phyloP scores from a whole-genome alignment of 2,329 filamentous ascomycete species.

The Colletotrichum scovillei region DNA sequence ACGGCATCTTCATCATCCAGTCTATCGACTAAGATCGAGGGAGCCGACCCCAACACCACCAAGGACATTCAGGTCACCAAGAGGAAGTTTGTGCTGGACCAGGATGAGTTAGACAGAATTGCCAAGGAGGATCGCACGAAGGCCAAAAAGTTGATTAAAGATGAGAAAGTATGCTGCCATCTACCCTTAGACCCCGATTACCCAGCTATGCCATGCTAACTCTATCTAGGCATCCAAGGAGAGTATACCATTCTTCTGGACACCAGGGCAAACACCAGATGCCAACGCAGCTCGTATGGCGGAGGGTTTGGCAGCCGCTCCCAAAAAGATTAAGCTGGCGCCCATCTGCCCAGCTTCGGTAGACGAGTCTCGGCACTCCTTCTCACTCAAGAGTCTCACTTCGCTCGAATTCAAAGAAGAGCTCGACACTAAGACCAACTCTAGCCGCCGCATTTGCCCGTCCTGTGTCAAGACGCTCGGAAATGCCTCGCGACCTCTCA shows the following conservation, averaged over 20 bases:
- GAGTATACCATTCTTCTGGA: conserved; percentile 89
- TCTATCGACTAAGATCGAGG: not conserved
- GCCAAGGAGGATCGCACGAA: conserved; percentile 76
- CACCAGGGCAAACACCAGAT: conserved; percentile 82
- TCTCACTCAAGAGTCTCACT: conserved; percentile 83
- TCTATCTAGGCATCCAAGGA: conserved; percentile 27
- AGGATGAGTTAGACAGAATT: conserved; percentile 78
- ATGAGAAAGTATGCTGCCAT: conserved; percentile 69
- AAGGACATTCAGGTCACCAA: conserved; percentile 55
- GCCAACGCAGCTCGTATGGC: conserved; percentile 43
- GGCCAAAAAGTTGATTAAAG: conserved; percentile 76
- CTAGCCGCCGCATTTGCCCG: conserved; percentile 73
- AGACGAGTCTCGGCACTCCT: conserved; percentile 73
- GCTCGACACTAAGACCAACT: conserved; percentile 57
- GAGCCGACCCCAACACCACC: not conserved
- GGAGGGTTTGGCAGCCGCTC: not conserved
- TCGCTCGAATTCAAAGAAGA: conserved; percentile 83
- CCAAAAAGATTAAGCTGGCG: conserved; percentile 72
- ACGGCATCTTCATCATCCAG: not conserved
- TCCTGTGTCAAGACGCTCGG: conserved; percentile 85
- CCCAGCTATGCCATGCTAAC: conserved; percentile 18
- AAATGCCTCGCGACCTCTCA: conserved; percentile 84
- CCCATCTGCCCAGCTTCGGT: conserved; percentile 83
- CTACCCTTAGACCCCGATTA: not conserved
- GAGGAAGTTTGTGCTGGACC: conserved; percentile 84